Conservation (phyloP, 2,329 filamentous ascomycete genomes). For the Aspergillus cejpii region DNA sequence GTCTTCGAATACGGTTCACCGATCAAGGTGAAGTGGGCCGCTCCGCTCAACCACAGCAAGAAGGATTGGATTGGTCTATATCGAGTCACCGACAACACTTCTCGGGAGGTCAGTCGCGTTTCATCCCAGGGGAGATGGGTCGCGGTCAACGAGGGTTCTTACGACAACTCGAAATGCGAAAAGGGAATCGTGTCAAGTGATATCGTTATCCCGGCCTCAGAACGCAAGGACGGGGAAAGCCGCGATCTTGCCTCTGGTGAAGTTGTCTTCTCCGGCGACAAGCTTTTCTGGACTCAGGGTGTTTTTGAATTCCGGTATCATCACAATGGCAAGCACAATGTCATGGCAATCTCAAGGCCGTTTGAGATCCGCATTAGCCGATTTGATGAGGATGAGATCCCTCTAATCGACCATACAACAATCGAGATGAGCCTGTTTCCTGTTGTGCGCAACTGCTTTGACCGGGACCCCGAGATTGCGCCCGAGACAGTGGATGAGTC, state of each 20-base stretch:
- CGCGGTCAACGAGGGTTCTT: slow-evolving; percentile 68
- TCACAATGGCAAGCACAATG: slow-evolving; percentile 83
- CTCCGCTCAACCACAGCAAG: slow-evolving; percentile 77
- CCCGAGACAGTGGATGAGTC: slow-evolving; percentile 70
- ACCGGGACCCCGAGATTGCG: slow-evolving; percentile 84
- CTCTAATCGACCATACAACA: slow-evolving; percentile 57
- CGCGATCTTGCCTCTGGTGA: slow-evolving; percentile 66
- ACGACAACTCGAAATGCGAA: slow-evolving; percentile 68
- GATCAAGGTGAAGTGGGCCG: slow-evolving; percentile 83
- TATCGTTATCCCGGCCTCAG: slow-evolving; percentile 45
- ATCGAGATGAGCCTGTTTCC: slow-evolving; percentile 74
- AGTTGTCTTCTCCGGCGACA: slow-evolving; percentile 82
- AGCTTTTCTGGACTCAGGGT: slow-evolving; percentile 94
- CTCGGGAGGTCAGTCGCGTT: slow-evolving; percentile 74
- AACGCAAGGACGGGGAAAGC: slow-evolving; percentile 42
- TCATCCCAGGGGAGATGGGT: slow-evolving; percentile 85
- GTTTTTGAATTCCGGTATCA: slow-evolving; percentile 97
- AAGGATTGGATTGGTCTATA: slow-evolving; percentile 96
- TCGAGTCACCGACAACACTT: slow-evolving; percentile 89
- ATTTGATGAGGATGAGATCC: slow-evolving; percentile 68
- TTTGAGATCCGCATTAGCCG: slow-evolving; percentile 82
- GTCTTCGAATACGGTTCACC: slow-evolving; percentile 85
- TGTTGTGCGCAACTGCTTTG: slow-evolving; percentile 84
- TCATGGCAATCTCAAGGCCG: slow-evolving; percentile 87
- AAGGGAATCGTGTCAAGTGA: slow-evolving; percentile 68